phyloP scores from a whole-genome alignment of 2,329 filamentous ascomycete species.

The Emydomyces testavorans region DNA sequence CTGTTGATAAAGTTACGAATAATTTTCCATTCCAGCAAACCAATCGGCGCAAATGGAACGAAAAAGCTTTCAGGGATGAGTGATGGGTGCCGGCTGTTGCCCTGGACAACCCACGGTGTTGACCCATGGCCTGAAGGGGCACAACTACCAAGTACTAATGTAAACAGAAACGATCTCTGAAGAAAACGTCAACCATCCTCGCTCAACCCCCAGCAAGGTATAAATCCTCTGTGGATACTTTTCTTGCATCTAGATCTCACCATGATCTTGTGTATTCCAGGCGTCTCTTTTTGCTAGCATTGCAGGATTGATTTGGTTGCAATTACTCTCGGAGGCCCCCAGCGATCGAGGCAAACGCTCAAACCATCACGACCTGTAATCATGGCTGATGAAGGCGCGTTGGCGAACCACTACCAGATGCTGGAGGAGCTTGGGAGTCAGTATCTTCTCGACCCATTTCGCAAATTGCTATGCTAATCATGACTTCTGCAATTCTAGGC shows the following conservation, averaged over 20 bases:
- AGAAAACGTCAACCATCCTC: conserved; percentile 2
- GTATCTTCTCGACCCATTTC: conserved; percentile 29
- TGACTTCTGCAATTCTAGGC: conserved; percentile 41
- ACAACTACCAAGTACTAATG: neutral
- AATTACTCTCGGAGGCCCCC: neutral
- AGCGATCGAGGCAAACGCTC: neutral
- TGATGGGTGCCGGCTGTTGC: conserved; percentile 17
- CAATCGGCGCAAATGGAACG: no score
- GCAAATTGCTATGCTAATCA: neutral
- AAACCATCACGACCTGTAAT: conserved; percentile 13
- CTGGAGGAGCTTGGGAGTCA: conserved; percentile 90
- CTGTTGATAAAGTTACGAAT: no score
- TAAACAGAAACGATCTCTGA: no score
- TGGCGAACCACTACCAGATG: conserved; percentile 84
- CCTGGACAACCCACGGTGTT: conserved; percentile 15
- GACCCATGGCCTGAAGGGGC: neutral
- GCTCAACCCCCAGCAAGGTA: conserved; percentile 1
- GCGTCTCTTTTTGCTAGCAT: neutral
- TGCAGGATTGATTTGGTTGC: neutral
- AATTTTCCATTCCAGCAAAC: no score
- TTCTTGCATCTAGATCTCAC: conserved; percentile 3
- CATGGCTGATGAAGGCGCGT: conserved; percentile 39
- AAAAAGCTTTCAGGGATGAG: no score
- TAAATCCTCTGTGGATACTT: conserved; percentile 1
- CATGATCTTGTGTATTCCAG: neutral